Percentiles rank a stretch among this genome's conserved stretches.
Evolutionary conservation across 345 rosid genomes (phyloP).

Genomic region (Melastoma malabathricum): DNA sequence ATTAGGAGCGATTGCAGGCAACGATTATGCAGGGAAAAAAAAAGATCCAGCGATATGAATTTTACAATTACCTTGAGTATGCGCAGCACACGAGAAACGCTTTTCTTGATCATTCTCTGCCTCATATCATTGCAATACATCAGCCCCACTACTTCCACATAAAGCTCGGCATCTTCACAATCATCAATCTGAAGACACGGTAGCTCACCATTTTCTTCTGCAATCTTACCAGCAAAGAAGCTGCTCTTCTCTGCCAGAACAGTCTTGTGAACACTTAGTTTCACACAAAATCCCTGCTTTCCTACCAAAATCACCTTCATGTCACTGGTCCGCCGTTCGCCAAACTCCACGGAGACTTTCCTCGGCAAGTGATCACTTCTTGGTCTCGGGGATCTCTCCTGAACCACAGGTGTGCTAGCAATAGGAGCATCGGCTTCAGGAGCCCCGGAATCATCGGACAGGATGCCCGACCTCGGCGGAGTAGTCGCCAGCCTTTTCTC

Average conservation of each 20-base stretch:
- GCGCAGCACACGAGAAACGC: constrained; percentile 69
- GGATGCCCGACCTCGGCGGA: constrained; percentile 37
- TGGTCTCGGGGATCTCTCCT: constrained; percentile 51
- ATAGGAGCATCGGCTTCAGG: constrained; percentile 19
- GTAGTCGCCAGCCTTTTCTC: constrained; percentile 47
- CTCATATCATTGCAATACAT: constrained; percentile 98
- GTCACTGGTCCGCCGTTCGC: constrained; percentile 81
- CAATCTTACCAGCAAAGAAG: constrained; percentile 58
- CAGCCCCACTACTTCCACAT: constrained; percentile 85
- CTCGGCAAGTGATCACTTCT: constrained; percentile 71
- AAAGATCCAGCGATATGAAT: no score
- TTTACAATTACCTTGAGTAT: constrained; percentile 61
- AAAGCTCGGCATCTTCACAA: constrained; percentile 81
- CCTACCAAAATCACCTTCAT: constrained; percentile 74
- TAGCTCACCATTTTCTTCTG: constrained; percentile 35
- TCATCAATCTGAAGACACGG: constrained; percentile 70
- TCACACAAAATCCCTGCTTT: constrained; percentile 92
- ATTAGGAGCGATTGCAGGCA: no score
- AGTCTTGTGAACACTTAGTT: constrained; percentile 74
- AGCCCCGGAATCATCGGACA: constrained; percentile 37
- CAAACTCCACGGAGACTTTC: constrained; percentile 90
- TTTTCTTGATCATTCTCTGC: constrained; percentile 83
- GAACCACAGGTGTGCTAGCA: constrained; percentile 27
- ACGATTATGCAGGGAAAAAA: no score
- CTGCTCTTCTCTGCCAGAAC: constrained; percentile 58